A percentile compares a stretch with the other conserved stretches of the same genome.
Evolutionary conservation across 805 yeast species (phyloP).

Genomic region (Torulaspora maleeae): DNA sequence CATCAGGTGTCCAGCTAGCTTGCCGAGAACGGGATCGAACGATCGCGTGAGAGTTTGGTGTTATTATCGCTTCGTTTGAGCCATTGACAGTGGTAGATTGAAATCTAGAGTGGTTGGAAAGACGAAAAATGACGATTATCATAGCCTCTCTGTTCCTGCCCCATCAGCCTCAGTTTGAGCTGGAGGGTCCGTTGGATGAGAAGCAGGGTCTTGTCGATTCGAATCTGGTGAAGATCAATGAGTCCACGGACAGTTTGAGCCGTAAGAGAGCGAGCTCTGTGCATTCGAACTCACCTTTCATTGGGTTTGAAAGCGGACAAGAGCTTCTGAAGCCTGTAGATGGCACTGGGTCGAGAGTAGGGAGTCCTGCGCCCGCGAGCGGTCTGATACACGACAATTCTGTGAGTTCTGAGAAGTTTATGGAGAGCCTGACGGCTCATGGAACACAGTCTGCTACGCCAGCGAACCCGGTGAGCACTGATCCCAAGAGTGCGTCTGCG

Average conservation of each 20-base stretch:
- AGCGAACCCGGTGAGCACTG: constrained; percentile 21
- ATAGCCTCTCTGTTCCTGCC: constrained; percentile 74
- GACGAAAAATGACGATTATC: constrained; percentile 53
- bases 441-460: constrained; percentile 26
- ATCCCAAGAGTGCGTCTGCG: constrained; percentile 39
- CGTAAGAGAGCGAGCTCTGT: constrained; percentile 27
- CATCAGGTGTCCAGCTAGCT: no score
- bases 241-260: constrained; percentile 13
- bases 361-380: constrained; percentile 10
- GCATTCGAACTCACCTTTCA: constrained; percentile 25
- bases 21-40: no score
- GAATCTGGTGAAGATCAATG: constrained; percentile 21
- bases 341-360: constrained; percentile 6
- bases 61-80: no score
- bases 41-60: no score
- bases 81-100: not conserved
- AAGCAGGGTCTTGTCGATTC: constrained; percentile 35
- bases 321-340: constrained; percentile 14
- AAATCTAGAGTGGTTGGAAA: not conserved
- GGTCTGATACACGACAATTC: constrained; percentile 11
- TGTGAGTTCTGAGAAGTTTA: constrained; percentile 32
- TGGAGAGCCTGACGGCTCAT: constrained; percentile 38
- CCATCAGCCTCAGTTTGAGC: constrained; percentile 59
- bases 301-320: constrained; percentile 12
- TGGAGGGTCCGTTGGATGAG: constrained; percentile 28